Evolutionary conservation across 305 asterid genomes (phyloP).

Genomic region (Fraxinus xanthoxyloides): DNA sequence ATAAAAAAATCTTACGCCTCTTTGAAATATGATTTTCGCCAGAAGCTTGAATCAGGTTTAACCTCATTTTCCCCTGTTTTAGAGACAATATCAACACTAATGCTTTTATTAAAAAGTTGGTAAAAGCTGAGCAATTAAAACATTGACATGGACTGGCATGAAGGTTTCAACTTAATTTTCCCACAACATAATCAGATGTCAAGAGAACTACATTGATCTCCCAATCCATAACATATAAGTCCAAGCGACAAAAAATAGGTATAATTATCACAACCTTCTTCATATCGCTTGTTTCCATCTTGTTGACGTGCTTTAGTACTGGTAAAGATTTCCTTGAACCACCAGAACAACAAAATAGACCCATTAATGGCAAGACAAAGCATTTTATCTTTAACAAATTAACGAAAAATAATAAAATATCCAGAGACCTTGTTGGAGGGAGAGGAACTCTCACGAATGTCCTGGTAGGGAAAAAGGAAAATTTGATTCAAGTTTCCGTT

Average conservation of each 20-base stretch:
- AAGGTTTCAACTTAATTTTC: slow-evolving; percentile 1
- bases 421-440: slow-evolving; percentile 53
- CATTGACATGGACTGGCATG: slow-evolving; percentile 7
- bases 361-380: slow-evolving; percentile 26
- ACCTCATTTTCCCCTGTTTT: slow-evolving; percentile 43
- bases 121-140: not conserved
- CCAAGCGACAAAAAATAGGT: slow-evolving; percentile 21
- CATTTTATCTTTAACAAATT: slow-evolving; percentile 9
- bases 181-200: not conserved
- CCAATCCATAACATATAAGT: not conserved
- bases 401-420: slow-evolving; percentile 21
- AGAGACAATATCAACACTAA: slow-evolving; percentile 23
- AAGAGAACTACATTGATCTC: slow-evolving; percentile 11
- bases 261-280: slow-evolving; percentile 44
- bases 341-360: slow-evolving; percentile 30
- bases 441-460: slow-evolving; percentile 43
- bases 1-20: slow-evolving; percentile 42
- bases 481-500: slow-evolving; percentile 6
- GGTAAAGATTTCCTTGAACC: slow-evolving; percentile 71
- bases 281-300: slow-evolving; percentile 28
- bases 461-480: slow-evolving; percentile 44
- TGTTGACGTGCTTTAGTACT: slow-evolving; percentile 42
- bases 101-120: slow-evolving; percentile 8
- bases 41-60: slow-evolving; percentile 32
- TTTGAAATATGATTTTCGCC: slow-evolving; percentile 34